A percentile compares a stretch with the other conserved stretches of the same genome.
Conservation (phyloP, 2,329 filamentous ascomycete species). For the Apiospora saccharicola region DNA sequence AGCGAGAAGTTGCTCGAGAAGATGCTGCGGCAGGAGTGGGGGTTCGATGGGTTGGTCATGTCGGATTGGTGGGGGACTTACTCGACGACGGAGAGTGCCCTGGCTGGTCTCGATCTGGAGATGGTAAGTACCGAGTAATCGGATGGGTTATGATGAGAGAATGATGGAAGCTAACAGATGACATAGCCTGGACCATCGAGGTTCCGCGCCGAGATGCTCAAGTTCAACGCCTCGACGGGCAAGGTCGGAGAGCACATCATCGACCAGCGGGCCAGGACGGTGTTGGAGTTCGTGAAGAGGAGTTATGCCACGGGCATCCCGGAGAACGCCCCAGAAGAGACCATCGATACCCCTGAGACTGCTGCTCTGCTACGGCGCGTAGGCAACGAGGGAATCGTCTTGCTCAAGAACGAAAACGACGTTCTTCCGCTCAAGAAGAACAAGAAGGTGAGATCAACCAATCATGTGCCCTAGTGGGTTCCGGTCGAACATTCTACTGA, state of each 20-base stretch:
- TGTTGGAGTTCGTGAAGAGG: slow-evolving; percentile 67
- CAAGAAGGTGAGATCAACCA: slow-evolving; percentile 54
- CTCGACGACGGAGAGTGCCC: slow-evolving; percentile 57
- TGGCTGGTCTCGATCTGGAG: slow-evolving; percentile 64
- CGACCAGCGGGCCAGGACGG: slow-evolving; percentile 63
- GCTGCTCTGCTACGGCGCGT: slow-evolving; percentile 69
- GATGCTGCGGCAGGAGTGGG: slow-evolving; percentile 64
- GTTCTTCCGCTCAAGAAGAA: slow-evolving; percentile 70
- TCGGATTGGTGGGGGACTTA: slow-evolving; percentile 68
- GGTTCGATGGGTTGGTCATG: slow-evolving; percentile 64
- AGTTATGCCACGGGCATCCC: slow-evolving; percentile 60
- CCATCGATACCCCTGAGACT: slow-evolving; percentile 66
- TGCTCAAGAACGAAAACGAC: slow-evolving; percentile 74
- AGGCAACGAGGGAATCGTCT: slow-evolving; percentile 73
- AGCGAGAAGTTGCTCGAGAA: slow-evolving; percentile 57
- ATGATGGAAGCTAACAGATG: background rate
- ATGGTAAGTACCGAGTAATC: slow-evolving; percentile 46
- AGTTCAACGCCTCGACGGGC: slow-evolving; percentile 60
- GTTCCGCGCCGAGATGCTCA: slow-evolving; percentile 58
- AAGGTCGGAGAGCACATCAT: slow-evolving; percentile 63
- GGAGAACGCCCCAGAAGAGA: slow-evolving; percentile 61
- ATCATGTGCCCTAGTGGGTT: background rate
- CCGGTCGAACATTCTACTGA: slow-evolving; percentile 24
- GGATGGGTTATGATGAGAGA: too few species aligned
- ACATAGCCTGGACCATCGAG: slow-evolving; percentile 56